phyloP scores from a whole-genome alignment of 352 stramenopile species.

The Phytophthora meadii region DNA sequence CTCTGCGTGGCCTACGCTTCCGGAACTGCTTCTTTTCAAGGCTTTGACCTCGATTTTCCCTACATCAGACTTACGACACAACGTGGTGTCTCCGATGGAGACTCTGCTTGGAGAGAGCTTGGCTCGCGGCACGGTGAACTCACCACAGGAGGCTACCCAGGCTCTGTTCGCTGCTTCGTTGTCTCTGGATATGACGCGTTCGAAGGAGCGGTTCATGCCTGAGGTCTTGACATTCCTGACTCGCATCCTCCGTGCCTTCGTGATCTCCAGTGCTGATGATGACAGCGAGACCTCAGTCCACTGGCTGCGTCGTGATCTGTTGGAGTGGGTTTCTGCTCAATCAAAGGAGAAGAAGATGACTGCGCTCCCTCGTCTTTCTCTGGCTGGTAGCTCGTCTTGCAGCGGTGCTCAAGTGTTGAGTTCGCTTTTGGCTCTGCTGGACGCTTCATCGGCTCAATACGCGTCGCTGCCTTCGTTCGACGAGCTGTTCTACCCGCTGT shows the following conservation, averaged over 20 bases:
- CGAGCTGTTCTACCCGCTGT: constrained; percentile 77
- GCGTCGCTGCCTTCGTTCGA: constrained; percentile 70
- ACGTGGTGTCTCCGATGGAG: constrained; percentile 93
- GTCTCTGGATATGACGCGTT: constrained; percentile 72
- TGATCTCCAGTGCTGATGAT: constrained; percentile 26
- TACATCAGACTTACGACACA: constrained; percentile 94
- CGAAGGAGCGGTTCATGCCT: constrained; percentile 92
- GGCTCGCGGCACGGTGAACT: constrained; percentile 73
- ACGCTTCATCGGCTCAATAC: constrained; percentile 61
- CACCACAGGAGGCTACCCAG: constrained; percentile 78
- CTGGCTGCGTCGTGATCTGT: constrained; percentile 60
- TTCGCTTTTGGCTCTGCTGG: constrained; percentile 55
- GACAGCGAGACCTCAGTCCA: constrained; percentile 35
- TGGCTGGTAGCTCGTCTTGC: constrained; percentile 51
- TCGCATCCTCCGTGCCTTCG: constrained; percentile 61
- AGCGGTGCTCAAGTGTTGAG: constrained; percentile 55
- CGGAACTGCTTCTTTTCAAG: constrained; percentile 92
- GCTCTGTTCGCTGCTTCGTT: constrained; percentile 83
- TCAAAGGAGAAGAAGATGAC: constrained; percentile 20
- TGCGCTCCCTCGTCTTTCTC: constrained; percentile 48
- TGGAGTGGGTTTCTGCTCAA: constrained; percentile 44
- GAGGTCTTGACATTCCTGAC: constrained; percentile 77
- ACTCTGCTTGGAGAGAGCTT: constrained; percentile 93
- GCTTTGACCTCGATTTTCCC: constrained; percentile 92
- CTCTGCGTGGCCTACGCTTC: constrained; percentile 88